A percentile compares a stretch with the other conserved stretches of the same genome.
Conservation (phyloP, 2,329 filamentous ascomycete genomes). For the Neofusicoccum parvum region DNA sequence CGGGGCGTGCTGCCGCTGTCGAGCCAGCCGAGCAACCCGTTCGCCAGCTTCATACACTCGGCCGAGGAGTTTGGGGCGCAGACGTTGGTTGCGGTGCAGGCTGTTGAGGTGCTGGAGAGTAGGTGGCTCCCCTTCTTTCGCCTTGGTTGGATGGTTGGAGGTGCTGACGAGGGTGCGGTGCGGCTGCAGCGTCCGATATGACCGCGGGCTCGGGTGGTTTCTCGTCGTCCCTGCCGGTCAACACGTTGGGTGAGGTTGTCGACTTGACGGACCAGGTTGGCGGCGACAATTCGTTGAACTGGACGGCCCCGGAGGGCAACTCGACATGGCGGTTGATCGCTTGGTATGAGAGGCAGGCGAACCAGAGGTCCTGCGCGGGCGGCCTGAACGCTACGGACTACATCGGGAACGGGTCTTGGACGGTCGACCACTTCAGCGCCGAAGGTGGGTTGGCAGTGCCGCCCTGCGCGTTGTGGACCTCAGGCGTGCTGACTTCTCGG, state of each 20-base stretch:
- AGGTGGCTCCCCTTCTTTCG: neutral
- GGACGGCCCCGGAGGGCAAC: constrained; percentile 24
- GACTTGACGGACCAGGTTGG: constrained; percentile 25
- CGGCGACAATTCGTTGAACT: constrained; percentile 21
- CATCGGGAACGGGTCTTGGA: constrained; percentile 37
- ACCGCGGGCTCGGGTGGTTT: neutral
- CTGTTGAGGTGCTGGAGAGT: constrained; percentile 15
- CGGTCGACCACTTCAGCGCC: constrained; percentile 38
- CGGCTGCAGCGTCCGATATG: neutral
- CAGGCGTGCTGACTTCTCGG: neutral
- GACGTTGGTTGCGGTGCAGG: constrained; percentile 24
- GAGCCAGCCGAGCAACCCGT: constrained; percentile 6
- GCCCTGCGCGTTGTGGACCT: neutral
- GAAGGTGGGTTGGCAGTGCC: constrained; percentile 27
- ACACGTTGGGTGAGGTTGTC: constrained; percentile 7
- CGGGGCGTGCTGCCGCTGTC: constrained; percentile 23
- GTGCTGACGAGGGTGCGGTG: neutral
- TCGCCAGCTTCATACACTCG: constrained; percentile 26
- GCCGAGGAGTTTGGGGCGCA: constrained; percentile 26
- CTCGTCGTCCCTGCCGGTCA: neutral
- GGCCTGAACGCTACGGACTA: constrained; percentile 30
- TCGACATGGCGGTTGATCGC: constrained; percentile 26
- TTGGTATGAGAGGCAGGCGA: constrained; percentile 28
- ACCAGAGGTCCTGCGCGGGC: constrained; percentile 25
- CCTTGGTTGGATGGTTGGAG: neutral